Percentiles rank a stretch among this genome's conserved stretches.
Conservation (phyloP, 2,329 filamentous ascomycete genomes). For the Ophiostoma pallidulum region DNA sequence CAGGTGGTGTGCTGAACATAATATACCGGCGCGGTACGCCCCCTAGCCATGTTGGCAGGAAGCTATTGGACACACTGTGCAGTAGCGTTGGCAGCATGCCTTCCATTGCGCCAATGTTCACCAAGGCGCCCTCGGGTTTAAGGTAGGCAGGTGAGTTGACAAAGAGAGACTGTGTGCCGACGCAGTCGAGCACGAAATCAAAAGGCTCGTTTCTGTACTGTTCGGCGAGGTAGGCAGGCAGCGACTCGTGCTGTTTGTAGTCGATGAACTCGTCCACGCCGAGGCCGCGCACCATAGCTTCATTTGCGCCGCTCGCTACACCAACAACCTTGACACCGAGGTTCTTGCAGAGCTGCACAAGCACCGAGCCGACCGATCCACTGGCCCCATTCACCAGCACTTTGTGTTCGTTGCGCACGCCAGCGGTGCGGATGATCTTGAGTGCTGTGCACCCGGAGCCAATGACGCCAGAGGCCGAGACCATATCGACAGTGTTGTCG, state of each 20-base stretch:
- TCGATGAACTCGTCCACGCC: slow-evolving; percentile 40
- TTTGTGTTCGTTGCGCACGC: slow-evolving; percentile 24
- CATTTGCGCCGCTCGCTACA: slow-evolving; percentile 37
- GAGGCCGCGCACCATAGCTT: slow-evolving; percentile 32
- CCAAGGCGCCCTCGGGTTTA: slow-evolving; percentile 26
- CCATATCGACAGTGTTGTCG: not conserved
- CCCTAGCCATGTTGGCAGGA: slow-evolving; percentile 21
- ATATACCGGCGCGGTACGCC: slow-evolving; percentile 23
- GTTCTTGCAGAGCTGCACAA: slow-evolving; percentile 34
- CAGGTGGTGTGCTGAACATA: slow-evolving; percentile 21
- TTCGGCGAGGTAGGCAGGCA: slow-evolving; percentile 26
- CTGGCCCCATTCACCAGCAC: slow-evolving; percentile 41
- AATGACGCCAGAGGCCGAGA: slow-evolving; percentile 22
- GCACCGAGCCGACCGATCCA: slow-evolving; percentile 37
- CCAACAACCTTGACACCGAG: slow-evolving; percentile 32
- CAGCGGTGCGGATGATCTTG: slow-evolving; percentile 20
- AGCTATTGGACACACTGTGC: not conserved
- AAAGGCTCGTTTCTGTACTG: slow-evolving; percentile 24
- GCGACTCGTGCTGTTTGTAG: slow-evolving; percentile 26
- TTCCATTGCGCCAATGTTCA: slow-evolving; percentile 22
- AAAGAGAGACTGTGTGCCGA: slow-evolving; percentile 38
- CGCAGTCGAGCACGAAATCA: slow-evolving; percentile 39
- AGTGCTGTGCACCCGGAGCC: slow-evolving; percentile 25
- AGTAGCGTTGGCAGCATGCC: slow-evolving; percentile 14
- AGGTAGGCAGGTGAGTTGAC: slow-evolving; percentile 30